phyloP scores from a whole-genome alignment of 345 rosid species.

The Linum lewisii region DNA sequence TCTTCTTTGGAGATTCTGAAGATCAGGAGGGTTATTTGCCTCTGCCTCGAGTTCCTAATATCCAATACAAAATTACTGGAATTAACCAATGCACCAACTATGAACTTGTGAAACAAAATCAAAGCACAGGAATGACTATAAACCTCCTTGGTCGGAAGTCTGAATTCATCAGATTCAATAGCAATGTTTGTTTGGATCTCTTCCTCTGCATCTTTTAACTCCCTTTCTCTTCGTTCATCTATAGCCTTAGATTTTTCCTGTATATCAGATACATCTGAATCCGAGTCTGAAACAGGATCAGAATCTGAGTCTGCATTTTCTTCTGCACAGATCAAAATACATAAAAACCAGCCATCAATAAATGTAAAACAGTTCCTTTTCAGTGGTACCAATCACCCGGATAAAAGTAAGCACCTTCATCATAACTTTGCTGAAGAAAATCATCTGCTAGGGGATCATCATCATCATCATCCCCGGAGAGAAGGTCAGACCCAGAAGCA shows the following conservation, averaged over 20 bases:
- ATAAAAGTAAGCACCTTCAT: constrained; percentile 31
- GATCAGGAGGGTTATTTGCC: constrained; percentile 65
- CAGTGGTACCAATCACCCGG: too few species aligned
- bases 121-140: background rate
- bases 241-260: constrained; percentile 39
- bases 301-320: constrained; percentile 18
- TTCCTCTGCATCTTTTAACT: constrained; percentile 43
- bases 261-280: constrained; percentile 46
- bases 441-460: constrained; percentile 45
- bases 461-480: constrained; percentile 46
- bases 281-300: constrained; percentile 23
- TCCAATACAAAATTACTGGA: constrained; percentile 9
- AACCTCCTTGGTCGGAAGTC: constrained; percentile 81
- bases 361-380: background rate
- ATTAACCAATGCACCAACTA: constrained; percentile 1
- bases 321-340: constrained; percentile 21
- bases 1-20: constrained; percentile 58
- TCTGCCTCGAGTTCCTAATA: constrained; percentile 78
- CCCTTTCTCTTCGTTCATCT: constrained; percentile 34
- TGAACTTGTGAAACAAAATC: constrained; percentile 1
- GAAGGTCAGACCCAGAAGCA: constrained; percentile 42
- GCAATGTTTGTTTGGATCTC: constrained; percentile 44
- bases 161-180: constrained; percentile 68
- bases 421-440: constrained; percentile 43
- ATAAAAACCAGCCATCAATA: background rate